Conservation (phyloP, 1,139 yeast genomes). For the Nakaseomyces bracarensis region DNA sequence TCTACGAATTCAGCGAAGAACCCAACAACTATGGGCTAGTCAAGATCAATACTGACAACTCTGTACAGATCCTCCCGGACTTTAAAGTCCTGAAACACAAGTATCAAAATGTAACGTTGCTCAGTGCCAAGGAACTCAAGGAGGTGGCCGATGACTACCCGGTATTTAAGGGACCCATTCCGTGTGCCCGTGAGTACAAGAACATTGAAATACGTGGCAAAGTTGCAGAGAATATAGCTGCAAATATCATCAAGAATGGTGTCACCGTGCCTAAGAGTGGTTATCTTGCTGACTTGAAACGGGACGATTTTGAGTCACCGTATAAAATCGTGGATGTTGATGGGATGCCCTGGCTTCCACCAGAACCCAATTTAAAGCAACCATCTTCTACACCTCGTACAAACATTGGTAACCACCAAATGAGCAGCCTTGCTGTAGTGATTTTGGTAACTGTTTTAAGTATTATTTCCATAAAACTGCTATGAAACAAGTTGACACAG, state of each 20-base stretch:
- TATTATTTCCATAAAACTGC: no score
- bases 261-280: constrained; percentile 41
- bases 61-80: constrained; percentile 47
- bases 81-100: constrained; percentile 44
- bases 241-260: constrained; percentile 41
- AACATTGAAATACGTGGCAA: constrained; percentile 45
- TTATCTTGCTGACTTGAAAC: constrained; percentile 37
- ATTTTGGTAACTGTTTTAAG: no score
- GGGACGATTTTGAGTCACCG: background rate
- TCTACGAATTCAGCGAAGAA: constrained; percentile 86
- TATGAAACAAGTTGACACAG: no score
- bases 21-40: constrained; percentile 85
- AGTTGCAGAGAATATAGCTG: constrained; percentile 43
- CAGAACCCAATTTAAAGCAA: background rate
- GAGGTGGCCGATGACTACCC: no score
- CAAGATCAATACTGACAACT: constrained; percentile 47
- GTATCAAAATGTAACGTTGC: constrained; percentile 34
- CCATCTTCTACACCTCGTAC: background rate
- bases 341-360: constrained; percentile 12
- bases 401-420: background rate
- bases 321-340: constrained; percentile 16
- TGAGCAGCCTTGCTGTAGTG: background rate
- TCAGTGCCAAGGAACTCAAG: constrained; percentile 20
- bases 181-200: constrained; percentile 41
- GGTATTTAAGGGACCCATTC: constrained; percentile 9